Base-by-base conservation (phyloP, 495 filamentous ascomycete genomes). In the Acidomyces sp. region DNA sequence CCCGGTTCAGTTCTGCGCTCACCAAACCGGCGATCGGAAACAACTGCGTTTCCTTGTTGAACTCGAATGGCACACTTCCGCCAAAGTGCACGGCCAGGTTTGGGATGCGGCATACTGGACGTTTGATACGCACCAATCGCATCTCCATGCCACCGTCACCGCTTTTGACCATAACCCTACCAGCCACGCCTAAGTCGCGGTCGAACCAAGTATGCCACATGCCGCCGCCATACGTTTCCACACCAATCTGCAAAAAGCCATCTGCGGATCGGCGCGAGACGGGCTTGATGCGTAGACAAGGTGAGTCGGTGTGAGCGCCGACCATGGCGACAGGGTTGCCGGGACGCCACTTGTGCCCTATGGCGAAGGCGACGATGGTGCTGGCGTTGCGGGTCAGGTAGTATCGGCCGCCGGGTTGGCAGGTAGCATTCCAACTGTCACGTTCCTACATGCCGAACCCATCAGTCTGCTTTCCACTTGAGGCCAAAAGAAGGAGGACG, bases 1-100 rank as follows among this genome's bases (percentile, higher is more conserved):
- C 70, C 41, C 83, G 69, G 64, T 94, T 93, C 41, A 99, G 71
- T 58, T 93, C 87, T 5, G 83, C 81, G 23, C 81, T 75, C 18
- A 82, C 78, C 25, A 96, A 69, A 19, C 90, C 92, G 4, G 81
- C 78, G 51, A 99, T 95, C 4, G 90, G 90, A 50, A 92, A 85
- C 28, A 99, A 62, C 56, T 99, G 90, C 12, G 79, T 82, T 64
- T 99, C 90, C 65, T 93, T 94, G 67, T 96, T 96, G 58, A 93
- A 94, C 19, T 77, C 60, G 52, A 97, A 97, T 40, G 65, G 78
- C 37, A 84, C 72, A 49, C 82, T 76, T 13, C 86, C 78, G 41
- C 93, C 82, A 31, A 99, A 67, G 62, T 99, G 90, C 49, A 96
- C 88, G 22, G 90, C 90, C 52, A 99, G 68, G 2, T 82, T 87